Evolutionary conservation across 805 yeast species (phyloP).

Genomic region (Sungouiozyma ichnusensis): DNA sequence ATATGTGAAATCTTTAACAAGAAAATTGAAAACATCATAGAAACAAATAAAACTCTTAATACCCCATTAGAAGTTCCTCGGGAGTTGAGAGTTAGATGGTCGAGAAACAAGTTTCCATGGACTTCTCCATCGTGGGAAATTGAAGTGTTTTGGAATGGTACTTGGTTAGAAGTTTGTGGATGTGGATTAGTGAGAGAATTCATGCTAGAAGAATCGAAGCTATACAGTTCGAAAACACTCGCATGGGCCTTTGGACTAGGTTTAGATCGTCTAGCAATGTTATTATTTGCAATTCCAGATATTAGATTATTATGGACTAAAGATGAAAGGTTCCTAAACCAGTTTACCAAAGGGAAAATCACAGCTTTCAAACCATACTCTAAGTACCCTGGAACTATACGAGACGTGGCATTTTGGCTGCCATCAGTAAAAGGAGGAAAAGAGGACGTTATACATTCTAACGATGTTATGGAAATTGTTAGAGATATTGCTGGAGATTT

Average conservation of each 20-base stretch:
- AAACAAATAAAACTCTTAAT: conserved; percentile 14
- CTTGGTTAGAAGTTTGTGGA: conserved; percentile 96
- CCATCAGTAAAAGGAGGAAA: conserved; percentile 28
- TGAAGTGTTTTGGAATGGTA: conserved; percentile 98
- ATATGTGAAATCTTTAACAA: conserved; percentile 70
- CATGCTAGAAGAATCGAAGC: conserved; percentile 65
- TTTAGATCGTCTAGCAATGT: conserved; percentile 90
- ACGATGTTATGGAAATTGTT: conserved; percentile 90
- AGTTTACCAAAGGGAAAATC: conserved; percentile 58
- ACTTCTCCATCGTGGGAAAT: conserved; percentile 97
- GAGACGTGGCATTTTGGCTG: conserved; percentile 92
- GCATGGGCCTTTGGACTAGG: conserved; percentile 99
- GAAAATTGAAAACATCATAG: conserved; percentile 25
- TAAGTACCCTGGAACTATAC: conserved; percentile 72
- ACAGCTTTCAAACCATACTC: conserved; percentile 78
- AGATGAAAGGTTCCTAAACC: conserved; percentile 66
- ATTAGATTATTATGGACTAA: conserved; percentile 85
- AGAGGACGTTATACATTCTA: conserved; percentile 48
- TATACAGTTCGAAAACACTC: conserved; percentile 42
- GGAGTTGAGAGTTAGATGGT: conserved; percentile 86
- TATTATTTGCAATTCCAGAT: conserved; percentile 90
- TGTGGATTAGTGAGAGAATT: conserved; percentile 82
- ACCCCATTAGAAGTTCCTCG: conserved; percentile 40
- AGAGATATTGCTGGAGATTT: conserved; percentile 77
- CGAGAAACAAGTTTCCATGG: conserved; percentile 95